phyloP scores from a whole-genome alignment of 2,329 filamentous ascomycete genomes.

The Emmonsiellopsis sp. region DNA sequence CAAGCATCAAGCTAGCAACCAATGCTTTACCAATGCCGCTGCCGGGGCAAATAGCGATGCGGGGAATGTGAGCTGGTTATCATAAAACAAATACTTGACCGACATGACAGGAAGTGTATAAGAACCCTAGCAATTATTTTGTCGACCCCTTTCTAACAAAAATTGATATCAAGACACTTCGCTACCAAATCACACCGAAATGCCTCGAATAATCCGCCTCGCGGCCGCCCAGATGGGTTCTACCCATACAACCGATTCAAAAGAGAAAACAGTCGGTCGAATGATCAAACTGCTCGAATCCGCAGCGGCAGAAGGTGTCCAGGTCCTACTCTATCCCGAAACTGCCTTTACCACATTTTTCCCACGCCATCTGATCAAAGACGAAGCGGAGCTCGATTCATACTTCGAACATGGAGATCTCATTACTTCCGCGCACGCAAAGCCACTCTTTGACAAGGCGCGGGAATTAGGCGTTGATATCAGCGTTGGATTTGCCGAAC shows the following conservation, averaged over 20 bases:
- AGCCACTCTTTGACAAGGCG: conserved; percentile 42
- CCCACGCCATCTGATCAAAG: conserved; percentile 41
- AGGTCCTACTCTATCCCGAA: conserved; percentile 46
- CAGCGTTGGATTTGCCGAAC: conserved; percentile 45
- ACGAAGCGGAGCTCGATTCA: conserved; percentile 34
- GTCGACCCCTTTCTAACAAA: too few species aligned
- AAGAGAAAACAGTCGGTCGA: conserved; percentile 36
- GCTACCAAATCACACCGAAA: conserved; percentile 6
- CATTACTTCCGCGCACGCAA: conserved; percentile 33
- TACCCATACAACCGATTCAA: conserved; percentile 33
- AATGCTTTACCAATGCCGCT: too few species aligned
- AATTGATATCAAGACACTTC: too few species aligned
- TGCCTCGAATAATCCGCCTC: conserved; percentile 36
- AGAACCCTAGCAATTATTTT: too few species aligned
- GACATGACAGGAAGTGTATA: too few species aligned
- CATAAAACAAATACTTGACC: too few species aligned
- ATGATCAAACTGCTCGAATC: conserved; percentile 34
- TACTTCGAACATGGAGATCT: conserved; percentile 44
- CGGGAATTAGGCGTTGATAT: conserved; percentile 41
- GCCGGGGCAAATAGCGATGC: too few species aligned
- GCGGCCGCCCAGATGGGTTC: conserved; percentile 48
- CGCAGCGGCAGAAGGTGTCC: conserved; percentile 22
- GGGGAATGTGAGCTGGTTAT: too few species aligned
- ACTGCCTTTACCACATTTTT: conserved; percentile 50
- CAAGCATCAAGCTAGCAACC: too few species aligned